Evolutionary conservation across 1,284 basidiomycete species (phyloP), one percentile per base, ranked within the genome.

Genomic region (Trametes pubescens): DNA sequence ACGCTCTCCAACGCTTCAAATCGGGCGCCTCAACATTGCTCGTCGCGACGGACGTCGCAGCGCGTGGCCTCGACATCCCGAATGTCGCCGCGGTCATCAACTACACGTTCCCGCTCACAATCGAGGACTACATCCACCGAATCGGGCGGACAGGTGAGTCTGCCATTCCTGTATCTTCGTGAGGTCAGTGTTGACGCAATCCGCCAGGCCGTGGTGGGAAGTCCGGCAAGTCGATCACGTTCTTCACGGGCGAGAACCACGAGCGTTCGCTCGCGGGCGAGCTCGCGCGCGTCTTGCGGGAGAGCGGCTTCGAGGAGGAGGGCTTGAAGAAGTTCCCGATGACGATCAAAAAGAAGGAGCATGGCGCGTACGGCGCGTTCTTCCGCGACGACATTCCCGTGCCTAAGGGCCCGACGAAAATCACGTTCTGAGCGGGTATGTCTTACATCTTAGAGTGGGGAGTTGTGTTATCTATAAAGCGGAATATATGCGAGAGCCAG

Each of bases 11-110:
- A 37, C 87, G 87, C 54, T 99, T 99, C 84, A 98, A 96, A 78
- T 86, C 84, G 29, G 97, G 95, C 5, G 84, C 83, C 61, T 93
- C 91, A 2, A 89, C 91, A 48, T 77, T 99, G 18, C 84, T 99
- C 64, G 97, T 99, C 32, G 98, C 98, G 4, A 99, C 97, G 9
- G 97, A 99, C 76, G 97, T 99, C 4, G 98, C 98, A 0, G 96
- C 97, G 26, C 87, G 97, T 66, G 98, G 97, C 21, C 82, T 99
- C 66, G 97, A 99, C 81, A 99, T 99, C 72, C 96, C 98, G 4
- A 93, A 98, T 74, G 98, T 99, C 40, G 93, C 90, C 52, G 86
- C 91, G 35, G 94, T 96, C 40, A 87, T 96, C 74, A 98, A 98
- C 80, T 98, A 99, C 74, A 98, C 95, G 10, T 99, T 99, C 84